Conservation (phyloP, 768 basidiomycete species). For the Tulasnella calospora region DNA sequence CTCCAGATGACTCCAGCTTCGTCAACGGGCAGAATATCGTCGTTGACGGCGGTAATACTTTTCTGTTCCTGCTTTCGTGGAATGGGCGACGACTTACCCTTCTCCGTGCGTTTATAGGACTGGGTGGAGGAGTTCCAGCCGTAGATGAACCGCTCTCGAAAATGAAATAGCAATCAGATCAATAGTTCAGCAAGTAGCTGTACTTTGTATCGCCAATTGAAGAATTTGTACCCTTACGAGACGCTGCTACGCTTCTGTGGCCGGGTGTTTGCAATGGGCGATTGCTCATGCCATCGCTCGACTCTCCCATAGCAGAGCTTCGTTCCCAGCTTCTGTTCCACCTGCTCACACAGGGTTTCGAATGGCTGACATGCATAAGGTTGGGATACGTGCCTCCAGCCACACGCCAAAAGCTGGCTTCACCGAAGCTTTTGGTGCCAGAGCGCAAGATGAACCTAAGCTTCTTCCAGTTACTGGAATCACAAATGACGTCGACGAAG, state of each 20-base stretch:
- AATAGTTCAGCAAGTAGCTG: not conserved
- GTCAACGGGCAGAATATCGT: conserved; percentile 85
- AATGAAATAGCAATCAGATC: not conserved
- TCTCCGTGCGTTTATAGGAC: not conserved
- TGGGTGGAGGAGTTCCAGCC: not conserved
- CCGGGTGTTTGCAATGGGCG: not conserved
- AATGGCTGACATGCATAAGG: not conserved
- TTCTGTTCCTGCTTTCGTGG: not conserved
- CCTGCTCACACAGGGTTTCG: no score
- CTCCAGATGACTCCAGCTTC: conserved; percentile 81
- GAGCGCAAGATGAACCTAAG: no score
- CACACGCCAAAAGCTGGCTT: not conserved
- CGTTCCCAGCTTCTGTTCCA: not conserved
- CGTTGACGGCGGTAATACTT: conserved; percentile 68
- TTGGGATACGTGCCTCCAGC: not conserved
- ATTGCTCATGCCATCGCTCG: not conserved
- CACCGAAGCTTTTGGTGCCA: not conserved
- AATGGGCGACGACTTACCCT: not conserved
- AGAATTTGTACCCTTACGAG: not conserved
- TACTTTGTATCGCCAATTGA: not conserved
- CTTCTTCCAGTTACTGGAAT: not conserved
- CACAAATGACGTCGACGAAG: not conserved
- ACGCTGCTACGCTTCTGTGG: not conserved
- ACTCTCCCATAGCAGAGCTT: not conserved
- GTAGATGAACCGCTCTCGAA: not conserved